Evolutionary conservation across 2,329 filamentous ascomycete species (phyloP).

Genomic region (Claviceps sp.): DNA sequence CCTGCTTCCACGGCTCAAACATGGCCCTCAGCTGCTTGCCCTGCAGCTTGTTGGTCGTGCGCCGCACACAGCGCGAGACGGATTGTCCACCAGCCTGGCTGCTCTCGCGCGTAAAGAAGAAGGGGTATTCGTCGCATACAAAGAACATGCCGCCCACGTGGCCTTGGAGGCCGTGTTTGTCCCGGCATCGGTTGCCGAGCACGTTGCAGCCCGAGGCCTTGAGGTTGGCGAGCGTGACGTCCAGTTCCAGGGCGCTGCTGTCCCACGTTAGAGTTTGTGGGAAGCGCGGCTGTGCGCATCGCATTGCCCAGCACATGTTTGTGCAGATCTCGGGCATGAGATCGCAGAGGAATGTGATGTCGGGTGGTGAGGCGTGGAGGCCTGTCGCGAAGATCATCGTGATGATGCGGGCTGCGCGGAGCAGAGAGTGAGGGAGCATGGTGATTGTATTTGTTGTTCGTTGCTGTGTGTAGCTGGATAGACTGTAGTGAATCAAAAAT

Average conservation of each 20-base stretch:
- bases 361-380: constrained; percentile 4
- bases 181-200: not conserved
- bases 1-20: not conserved
- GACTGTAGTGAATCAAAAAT: too few relatives aligned
- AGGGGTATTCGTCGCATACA: constrained; percentile 2
- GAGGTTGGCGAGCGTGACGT: not conserved
- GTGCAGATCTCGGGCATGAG: constrained; percentile 11
- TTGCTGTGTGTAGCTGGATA: too few relatives aligned
- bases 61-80: constrained; percentile 2
- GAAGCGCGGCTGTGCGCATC: constrained; percentile 10
- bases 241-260: not conserved
- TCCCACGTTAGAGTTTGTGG: constrained; percentile 8
- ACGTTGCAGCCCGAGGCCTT: not conserved
- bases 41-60: not conserved
- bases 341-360: constrained; percentile 11
- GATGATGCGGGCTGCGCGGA: too few relatives aligned
- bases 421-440: too few relatives aligned
- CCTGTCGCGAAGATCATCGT: too few relatives aligned
- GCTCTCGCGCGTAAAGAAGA: not conserved
- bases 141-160: not conserved
- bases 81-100: not conserved
- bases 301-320: constrained; percentile 14
- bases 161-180: not conserved
- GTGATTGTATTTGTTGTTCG: too few relatives aligned
- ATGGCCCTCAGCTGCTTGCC: not conserved